Evolutionary conservation across 1,284 basidiomycete genomes (phyloP), one percentile per base, ranked within the genome.

Genomic region (Thelephora terrestris): DNA sequence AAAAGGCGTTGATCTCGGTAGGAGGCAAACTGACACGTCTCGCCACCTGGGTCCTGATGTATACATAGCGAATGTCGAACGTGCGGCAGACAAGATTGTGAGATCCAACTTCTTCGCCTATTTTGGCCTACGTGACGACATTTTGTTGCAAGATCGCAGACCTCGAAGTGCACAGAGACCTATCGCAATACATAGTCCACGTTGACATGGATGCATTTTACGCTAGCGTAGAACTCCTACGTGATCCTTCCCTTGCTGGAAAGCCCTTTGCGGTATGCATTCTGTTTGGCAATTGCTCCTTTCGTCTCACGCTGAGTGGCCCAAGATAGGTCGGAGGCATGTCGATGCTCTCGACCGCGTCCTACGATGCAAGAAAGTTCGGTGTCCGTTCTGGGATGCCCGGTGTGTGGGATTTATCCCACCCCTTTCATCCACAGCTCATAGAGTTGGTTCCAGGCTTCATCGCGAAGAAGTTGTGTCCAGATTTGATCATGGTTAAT

Each of bases 381-480:
- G 92, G 92, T 1, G 85, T 88, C 29, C 79, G 91, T 23, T 91
- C 88, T 4, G 91, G 89, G 25, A 94, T 94, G 91, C 78, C 91
- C 44, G 75, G 85, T 85, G 55, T 52, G 70, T 59, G n/a, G 10
- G 1, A 7, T 21, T 17, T 43, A 42, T 36, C 25, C 21, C 17
- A 25, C 44, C 47, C 16, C 43, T 35, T 5, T 39, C n/a, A 20
- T 29, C 10, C 34, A 45, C 18, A 44, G 23, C 38, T 7, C 46
- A 45, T 42, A 23, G 32, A 46, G 46, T 46, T 54, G 25, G 18
- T 18, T 20, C 9, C 58, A 75, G 89, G 80, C 43, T 94, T 93
- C 63, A 84, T 98, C 38, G 95, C 94, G 14, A 86, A 85, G 68
- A 94, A 91, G 59, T 77, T 99, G 7, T 98, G 93, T 61, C 93